Evolutionary conservation across 2,329 filamentous ascomycete species (phyloP), one percentile per base, ranked within the genome.

Genomic region (Fusarium anthophilum): DNA sequence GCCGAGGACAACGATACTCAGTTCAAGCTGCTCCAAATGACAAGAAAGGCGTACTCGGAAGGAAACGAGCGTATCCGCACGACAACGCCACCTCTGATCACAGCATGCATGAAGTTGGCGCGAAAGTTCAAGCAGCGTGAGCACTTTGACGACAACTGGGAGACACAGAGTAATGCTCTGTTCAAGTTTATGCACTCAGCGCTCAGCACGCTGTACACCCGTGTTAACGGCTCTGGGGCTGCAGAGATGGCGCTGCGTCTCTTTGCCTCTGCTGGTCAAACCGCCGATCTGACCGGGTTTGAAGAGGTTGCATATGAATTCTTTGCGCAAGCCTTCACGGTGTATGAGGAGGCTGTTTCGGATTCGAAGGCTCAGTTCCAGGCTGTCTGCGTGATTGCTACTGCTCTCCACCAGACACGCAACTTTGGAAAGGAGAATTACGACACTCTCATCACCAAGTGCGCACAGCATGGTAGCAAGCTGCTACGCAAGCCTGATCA

Each of bases 241-340:
- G 94, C 96, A 2, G 96, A 99, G 80, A 89, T 99, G 26, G 92
- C 94, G 2, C 88, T 99, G 55, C 93, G 96, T 6, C 87, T 98
- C 22, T 99, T 98, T 81, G 92, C 96, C 77, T 91, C 94, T 47
- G 97, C 95, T 79, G 96, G 96, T 28, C 95, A 98, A 84, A 93
- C 97, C 38, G 95, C 96, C 17, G 95, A 98, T 78, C 92, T 96
- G 82, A 94, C 91, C 17, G 93, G 93, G 5, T 97, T 97, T 76
- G 96, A 99, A 81, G 96, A 99, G 84, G 94, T 98, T 47, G 93
- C 95, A 17, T 99, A 99, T 82, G 96, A 99, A 81, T 99, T 97
- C 85, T 98, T 98, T 78, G 96, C 96, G 0, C 96, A 99, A 82
- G 96, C 96, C 1, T 99, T 99, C 78, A 98, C 96, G 0, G 94